Conservation (phyloP, 306 rosid genomes). For the Heteromeles arbutifolia region DNA sequence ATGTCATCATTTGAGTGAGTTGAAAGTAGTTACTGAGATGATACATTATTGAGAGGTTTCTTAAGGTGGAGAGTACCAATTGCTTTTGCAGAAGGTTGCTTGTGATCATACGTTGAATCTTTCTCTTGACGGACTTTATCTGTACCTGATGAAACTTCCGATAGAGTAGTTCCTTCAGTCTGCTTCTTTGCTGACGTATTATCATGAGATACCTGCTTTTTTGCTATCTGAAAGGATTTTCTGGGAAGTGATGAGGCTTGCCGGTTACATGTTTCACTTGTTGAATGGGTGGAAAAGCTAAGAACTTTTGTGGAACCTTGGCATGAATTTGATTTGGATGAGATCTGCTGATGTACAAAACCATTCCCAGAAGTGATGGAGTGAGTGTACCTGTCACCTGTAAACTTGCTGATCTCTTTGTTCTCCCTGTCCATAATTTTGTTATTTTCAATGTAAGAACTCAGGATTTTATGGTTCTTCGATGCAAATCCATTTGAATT, state of each 20-base stretch:
- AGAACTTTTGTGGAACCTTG: conserved; percentile 9
- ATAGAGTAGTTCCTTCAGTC: neutral
- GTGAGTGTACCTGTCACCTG: conserved; percentile 21
- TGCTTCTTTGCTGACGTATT: conserved; percentile 9
- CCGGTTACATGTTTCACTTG: conserved; percentile 5
- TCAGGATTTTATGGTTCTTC: conserved; percentile 18
- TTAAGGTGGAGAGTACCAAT: conserved; percentile 21
- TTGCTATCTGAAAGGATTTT: conserved; percentile 15
- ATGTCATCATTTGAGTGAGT: neutral
- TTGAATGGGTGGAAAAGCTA: conserved; percentile 6
- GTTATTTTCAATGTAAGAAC: conserved; percentile 25
- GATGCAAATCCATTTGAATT: conserved; percentile 20
- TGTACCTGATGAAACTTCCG: conserved; percentile 4
- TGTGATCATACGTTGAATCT: conserved; percentile 6
- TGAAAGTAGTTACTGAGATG: neutral
- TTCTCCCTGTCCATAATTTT: conserved; percentile 17
- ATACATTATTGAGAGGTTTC: neutral
- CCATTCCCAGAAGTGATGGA: conserved; percentile 23
- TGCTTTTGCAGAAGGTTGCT: conserved; percentile 3
- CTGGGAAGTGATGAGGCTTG: conserved; percentile 11
- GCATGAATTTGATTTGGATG: conserved; percentile 17
- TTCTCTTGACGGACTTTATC: conserved; percentile 6
- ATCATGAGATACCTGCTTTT: conserved; percentile 11
- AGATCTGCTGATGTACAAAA: conserved; percentile 21
- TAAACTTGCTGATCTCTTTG: conserved; percentile 11